Evolutionary conservation across 306 rosid species (phyloP).

Genomic region (Erythrophleum fordii): DNA sequence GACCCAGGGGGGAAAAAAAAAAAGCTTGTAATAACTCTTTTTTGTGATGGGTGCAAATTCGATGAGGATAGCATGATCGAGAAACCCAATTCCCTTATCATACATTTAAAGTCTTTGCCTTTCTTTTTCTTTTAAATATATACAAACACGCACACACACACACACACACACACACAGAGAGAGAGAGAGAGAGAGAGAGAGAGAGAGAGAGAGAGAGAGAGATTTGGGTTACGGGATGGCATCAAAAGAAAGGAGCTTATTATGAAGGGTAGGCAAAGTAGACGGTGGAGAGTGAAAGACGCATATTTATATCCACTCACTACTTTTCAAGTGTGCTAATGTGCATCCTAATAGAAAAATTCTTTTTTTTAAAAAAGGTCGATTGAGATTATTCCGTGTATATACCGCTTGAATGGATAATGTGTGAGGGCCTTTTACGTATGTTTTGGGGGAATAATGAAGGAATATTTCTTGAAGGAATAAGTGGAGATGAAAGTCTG

Average conservation of each 20-base stretch:
- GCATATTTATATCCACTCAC: slow-evolving; percentile 38
- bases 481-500: background rate
- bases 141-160: background rate
- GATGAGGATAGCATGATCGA: slow-evolving; percentile 35
- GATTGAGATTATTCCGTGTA: background rate
- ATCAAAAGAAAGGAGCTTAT: slow-evolving; percentile 44
- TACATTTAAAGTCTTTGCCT: background rate
- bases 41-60: slow-evolving; percentile 24
- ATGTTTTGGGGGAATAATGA: background rate
- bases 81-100: slow-evolving; percentile 26
- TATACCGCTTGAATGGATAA: slow-evolving; percentile 15
- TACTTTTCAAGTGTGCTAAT: slow-evolving; percentile 32
- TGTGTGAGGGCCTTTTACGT: too few relatives aligned
- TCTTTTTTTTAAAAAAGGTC: background rate
- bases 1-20: slow-evolving; percentile 28
- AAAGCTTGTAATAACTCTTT: slow-evolving; percentile 8
- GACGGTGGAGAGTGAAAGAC: slow-evolving; percentile 52
- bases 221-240: too few relatives aligned
- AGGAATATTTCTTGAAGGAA: too few relatives aligned
- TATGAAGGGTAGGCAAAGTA: slow-evolving; percentile 46
- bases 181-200: background rate
- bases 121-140: background rate
- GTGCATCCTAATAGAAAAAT: slow-evolving; percentile 3
- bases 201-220: background rate
- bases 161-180: background rate